phyloP scores from a whole-genome alignment of 768 basidiomycete genomes.

The Paxillus rubicundulus region DNA sequence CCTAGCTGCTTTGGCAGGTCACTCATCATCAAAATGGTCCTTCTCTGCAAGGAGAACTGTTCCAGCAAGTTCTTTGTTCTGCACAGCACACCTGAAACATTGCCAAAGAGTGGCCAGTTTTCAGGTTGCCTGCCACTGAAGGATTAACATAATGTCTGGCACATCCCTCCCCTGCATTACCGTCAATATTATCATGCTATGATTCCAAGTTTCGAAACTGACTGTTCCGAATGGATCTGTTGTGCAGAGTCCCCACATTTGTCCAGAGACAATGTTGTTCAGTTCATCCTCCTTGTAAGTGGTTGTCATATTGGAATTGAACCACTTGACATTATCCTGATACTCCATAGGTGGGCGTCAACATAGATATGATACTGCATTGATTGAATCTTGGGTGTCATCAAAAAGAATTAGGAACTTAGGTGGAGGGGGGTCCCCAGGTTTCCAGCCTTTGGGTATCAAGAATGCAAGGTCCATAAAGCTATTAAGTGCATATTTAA shows the following conservation, averaged over 20 bases:
- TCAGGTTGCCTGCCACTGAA: conserved; percentile 32
- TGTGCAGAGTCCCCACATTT: conserved; percentile 23
- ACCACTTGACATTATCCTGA: conserved; percentile 21
- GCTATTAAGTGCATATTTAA: conserved; percentile 20
- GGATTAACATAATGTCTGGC: conserved; percentile 31
- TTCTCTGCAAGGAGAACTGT: conserved; percentile 28
- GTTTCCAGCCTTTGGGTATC: conserved; percentile 9
- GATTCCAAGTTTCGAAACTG: not conserved
- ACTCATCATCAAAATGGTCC: conserved; percentile 20
- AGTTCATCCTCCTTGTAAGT: conserved; percentile 14
- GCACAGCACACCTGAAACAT: conserved; percentile 30
- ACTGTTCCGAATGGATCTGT: conserved; percentile 40
- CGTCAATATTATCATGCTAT: not conserved
- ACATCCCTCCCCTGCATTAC: conserved; percentile 34
- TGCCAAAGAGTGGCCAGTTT: conserved; percentile 31
- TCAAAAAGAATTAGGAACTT: conserved; percentile 16
- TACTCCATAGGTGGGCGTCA: conserved; percentile 3
- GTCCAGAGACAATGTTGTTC: conserved; percentile 9
- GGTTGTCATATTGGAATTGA: conserved; percentile 26
- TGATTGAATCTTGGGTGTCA: conserved; percentile 1
- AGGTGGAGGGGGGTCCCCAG: not conserved
- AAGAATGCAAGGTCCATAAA: conserved; percentile 27
- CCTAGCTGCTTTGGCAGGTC: not conserved
- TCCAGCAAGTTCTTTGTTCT: conserved; percentile 7
- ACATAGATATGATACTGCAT: conserved; percentile 8